Evolutionary conservation across 805 yeast genomes (phyloP).

Genomic region (Wickerhamiella bombiphila): DNA sequence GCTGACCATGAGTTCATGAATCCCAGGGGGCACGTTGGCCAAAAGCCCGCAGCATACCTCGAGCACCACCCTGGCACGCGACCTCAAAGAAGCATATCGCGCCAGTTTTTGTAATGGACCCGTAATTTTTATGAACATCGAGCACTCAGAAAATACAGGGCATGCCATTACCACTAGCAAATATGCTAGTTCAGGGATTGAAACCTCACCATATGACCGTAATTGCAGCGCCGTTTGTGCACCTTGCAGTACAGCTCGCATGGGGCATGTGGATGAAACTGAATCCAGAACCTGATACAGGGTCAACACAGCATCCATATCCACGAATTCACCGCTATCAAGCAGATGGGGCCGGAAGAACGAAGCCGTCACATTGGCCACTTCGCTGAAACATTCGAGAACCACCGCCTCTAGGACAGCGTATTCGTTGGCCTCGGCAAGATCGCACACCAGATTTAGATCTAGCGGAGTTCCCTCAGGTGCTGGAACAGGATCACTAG

Average conservation of each 20-base stretch:
- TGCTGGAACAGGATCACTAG: background rate
- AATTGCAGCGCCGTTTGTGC: slow-evolving; percentile 16
- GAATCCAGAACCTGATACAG: slow-evolving; percentile 12
- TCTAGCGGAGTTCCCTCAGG: slow-evolving; percentile 9
- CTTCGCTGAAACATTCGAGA: slow-evolving; percentile 12
- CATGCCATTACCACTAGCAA: slow-evolving; percentile 16
- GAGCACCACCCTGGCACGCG: slow-evolving; percentile 46
- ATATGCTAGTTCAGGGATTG: slow-evolving; percentile 13
- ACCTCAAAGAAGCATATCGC: slow-evolving; percentile 16
- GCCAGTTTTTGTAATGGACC: slow-evolving; percentile 20
- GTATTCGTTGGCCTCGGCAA: slow-evolving; percentile 12
- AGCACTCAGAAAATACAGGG: slow-evolving; percentile 18
- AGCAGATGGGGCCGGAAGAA: slow-evolving; percentile 2
- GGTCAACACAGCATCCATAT: slow-evolving; percentile 6
- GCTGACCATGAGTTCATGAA: slow-evolving; percentile 33
- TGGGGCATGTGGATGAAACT: slow-evolving; percentile 15
- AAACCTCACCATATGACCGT: slow-evolving; percentile 11
- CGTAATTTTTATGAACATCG: slow-evolving; percentile 20
- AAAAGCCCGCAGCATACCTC: slow-evolving; percentile 58
- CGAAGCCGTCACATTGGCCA: slow-evolving; percentile 11
- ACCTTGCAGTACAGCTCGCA: slow-evolving; percentile 19
- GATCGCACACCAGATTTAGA: slow-evolving; percentile 12
- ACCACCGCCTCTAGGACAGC: slow-evolving; percentile 15
- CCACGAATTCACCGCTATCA: background rate
- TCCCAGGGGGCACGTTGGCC: slow-evolving; percentile 32